Evolutionary conservation across 2,329 filamentous ascomycete genomes (phyloP), one percentile per base, ranked within the genome.

Genomic region (Phyllosticta capitalensis): DNA sequence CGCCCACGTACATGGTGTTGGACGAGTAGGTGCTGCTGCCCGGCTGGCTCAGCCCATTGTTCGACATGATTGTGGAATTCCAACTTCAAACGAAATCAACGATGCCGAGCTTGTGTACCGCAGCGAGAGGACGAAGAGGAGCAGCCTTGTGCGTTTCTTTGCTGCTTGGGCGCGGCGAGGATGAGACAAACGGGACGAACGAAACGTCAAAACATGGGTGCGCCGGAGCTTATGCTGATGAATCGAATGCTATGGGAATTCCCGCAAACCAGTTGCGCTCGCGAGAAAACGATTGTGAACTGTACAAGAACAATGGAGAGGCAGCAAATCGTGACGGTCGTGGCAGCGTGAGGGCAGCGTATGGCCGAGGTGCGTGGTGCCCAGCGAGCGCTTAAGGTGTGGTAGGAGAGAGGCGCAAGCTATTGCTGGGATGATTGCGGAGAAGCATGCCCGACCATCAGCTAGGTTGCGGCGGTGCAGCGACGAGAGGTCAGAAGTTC

Each of bases 11-110:
- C 79, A 92, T 78, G n/a, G 85, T 89, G 68, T 85, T 79, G 56
- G 87, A 90, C 66, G 81, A 79, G 74, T 92, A 92, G 64, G 80
- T 83, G 70, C 84, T 86, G 72, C 84, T 84, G 69, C 89, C 89
- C 55, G 89, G 81, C 64, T 86, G 80, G 64, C 87, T 87, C 67
- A 88, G 79, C 28, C 54, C 67, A 76, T 75, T 68, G 82, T 78
- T 70, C 79, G 82, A 82, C 83, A 85, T 85, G 71, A 69, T 54
- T 5, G 38, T 14, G 2, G 14, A 33, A n/a, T 53, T 2, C 6
- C 38, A 45, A n/a, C 7, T 12, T 45, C 38, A n/a, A 45, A 26
- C 24, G 24, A 26, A 26, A 26, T 26, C 24, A 26, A 26, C 24
- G 24, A 26, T 7, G 24, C 24, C 24, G 24, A 26, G 7, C 7